These are phyloP conservation scores for Gaertneriomyces sp. DNA, from an alignment of 192 early-diverging fungal genomes.

Conservation along the genomic window DNA sequence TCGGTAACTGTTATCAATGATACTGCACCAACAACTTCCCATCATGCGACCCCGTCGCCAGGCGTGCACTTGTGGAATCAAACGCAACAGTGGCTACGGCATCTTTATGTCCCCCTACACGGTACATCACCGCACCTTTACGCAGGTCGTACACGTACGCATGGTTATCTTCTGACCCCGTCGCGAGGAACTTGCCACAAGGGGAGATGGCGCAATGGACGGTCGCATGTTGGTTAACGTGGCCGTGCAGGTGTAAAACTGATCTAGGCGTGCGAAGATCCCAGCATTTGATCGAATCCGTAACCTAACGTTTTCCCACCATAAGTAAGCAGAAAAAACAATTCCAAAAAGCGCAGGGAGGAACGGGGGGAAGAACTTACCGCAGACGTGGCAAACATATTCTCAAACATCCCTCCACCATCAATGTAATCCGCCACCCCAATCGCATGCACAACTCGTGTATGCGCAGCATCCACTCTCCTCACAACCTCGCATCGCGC, in stretches of 20 bases:
- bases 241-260: slow-evolving; percentile 34
- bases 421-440: slow-evolving; percentile 13
- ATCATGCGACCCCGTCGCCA: slow-evolving; percentile 26
- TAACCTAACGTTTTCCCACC: neutral
- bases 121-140: slow-evolving; percentile 17
- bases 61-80: neutral
- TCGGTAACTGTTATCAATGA: too few relatives aligned
- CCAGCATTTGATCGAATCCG: slow-evolving; percentile 37
- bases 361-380: neutral
- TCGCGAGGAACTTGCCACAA: slow-evolving; percentile 34
- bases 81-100: slow-evolving; percentile 34
- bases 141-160: slow-evolving; percentile 41
- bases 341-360: neutral
- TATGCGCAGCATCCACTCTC: slow-evolving; percentile 5
- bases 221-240: slow-evolving; percentile 30
- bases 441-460: slow-evolving; percentile 16
- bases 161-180: slow-evolving; percentile 42
- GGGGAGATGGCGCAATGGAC: slow-evolving; percentile 31
- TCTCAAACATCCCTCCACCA: slow-evolving; percentile 5
- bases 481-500: slow-evolving; percentile 9
- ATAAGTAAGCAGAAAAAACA: slow-evolving; percentile 2
- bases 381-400: slow-evolving; percentile 14
- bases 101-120: slow-evolving; percentile 20
- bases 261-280: slow-evolving; percentile 30
- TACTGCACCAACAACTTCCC: slow-evolving; percentile 7